Evolutionary conservation across 305 asterid species (phyloP).

Genomic region (Fraxinus velutina): DNA sequence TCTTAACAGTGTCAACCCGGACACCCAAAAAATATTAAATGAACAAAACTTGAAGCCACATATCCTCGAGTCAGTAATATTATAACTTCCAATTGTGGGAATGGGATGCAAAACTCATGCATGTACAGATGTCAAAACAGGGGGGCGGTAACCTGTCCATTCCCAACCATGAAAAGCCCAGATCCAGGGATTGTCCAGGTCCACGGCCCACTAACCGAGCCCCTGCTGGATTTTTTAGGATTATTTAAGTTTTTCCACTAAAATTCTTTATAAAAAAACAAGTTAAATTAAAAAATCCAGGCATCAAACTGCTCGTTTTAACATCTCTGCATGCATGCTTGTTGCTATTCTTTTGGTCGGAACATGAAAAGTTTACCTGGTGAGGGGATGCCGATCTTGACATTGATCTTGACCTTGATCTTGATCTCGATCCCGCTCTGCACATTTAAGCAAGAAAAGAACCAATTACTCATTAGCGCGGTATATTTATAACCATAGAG

Average conservation of each 20-base stretch:
- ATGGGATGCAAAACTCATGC: not conserved
- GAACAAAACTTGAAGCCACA: not conserved
- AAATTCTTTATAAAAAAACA: not conserved
- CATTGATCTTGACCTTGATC: constrained; percentile 47
- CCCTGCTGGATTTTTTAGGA: not conserved
- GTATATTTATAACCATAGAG: not conserved
- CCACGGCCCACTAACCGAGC: not conserved
- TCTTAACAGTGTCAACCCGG: not conserved
- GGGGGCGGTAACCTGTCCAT: not conserved
- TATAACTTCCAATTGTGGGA: not conserved
- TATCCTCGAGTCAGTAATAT: not conserved
- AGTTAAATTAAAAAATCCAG: not conserved
- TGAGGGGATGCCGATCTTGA: constrained; percentile 71
- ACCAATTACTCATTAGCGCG: not conserved
- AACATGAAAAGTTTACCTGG: constrained; percentile 35
- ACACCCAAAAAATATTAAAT: not conserved
- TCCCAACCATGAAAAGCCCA: not conserved
- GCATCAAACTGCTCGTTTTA: not conserved
- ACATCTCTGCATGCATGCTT: not conserved
- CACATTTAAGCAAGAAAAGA: constrained; percentile 12
- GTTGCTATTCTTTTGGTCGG: not conserved
- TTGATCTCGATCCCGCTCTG: constrained; percentile 38
- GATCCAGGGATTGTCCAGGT: not conserved
- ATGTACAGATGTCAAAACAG: not conserved
- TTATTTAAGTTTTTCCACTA: not conserved